Evolutionary conservation across 1,284 basidiomycete species (phyloP).

Genomic region (Rhodotorula sp.): DNA sequence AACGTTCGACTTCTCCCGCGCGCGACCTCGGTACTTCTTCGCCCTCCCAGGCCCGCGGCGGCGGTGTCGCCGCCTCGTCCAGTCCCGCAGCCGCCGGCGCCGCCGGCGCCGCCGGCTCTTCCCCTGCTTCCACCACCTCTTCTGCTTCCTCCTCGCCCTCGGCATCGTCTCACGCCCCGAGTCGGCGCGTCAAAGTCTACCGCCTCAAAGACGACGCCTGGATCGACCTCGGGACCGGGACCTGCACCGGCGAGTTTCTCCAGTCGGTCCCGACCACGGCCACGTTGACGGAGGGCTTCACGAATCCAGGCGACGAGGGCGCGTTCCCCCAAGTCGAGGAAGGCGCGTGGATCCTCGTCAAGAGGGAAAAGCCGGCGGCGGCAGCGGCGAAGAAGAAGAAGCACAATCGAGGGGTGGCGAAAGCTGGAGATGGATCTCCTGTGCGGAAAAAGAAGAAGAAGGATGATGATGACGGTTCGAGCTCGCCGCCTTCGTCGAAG

Average conservation of each 20-base stretch:
- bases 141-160: slow-evolving; percentile 11
- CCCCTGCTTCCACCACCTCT: background rate
- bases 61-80: background rate
- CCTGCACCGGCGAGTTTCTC: slow-evolving; percentile 76
- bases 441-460: background rate
- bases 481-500: too few species aligned
- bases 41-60: too few species aligned
- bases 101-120: background rate
- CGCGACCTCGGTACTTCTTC: too few species aligned
- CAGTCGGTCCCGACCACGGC: slow-evolving; percentile 5
- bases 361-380: slow-evolving; percentile 15
- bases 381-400: background rate
- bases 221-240: slow-evolving; percentile 91
- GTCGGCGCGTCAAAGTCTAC: slow-evolving; percentile 67
- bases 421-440: background rate
- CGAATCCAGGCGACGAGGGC: background rate
- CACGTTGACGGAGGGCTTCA: background rate
- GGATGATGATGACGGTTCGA: background rate
- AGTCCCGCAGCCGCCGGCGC: background rate
- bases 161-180: slow-evolving; percentile 3
- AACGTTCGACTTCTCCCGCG: too few species aligned
- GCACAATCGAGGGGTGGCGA: background rate
- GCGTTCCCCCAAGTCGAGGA: slow-evolving; percentile 11
- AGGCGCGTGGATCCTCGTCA: slow-evolving; percentile 40
- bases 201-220: slow-evolving; percentile 82